Evolutionary conservation across 495 filamentous ascomycete genomes (phyloP), one percentile per base, ranked within the genome.

Genomic region (Penicillium subrubescens): DNA sequence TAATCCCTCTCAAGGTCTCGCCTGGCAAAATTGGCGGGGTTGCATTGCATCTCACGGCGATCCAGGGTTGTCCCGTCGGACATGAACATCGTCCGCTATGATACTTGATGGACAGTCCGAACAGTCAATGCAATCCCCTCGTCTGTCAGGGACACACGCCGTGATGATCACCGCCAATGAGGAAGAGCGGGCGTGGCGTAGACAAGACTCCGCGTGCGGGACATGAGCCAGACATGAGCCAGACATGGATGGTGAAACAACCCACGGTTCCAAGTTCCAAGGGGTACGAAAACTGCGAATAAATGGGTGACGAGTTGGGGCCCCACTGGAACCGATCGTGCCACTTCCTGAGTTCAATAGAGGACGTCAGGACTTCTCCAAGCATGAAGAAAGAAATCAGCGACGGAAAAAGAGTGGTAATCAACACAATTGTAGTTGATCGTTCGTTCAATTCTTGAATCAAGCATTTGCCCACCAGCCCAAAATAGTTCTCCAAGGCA

Each of bases 281-380:
- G 34, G 34, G 31, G 5, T 27, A 27, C 25, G 4, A 27, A 27
- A 4, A 27, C 25, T 27, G 2, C 25, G 50, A 21, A 51, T 59
- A 55, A 68, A 64, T 54, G n/a, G 62, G 62, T 68, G 66, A 65
- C 62, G 62, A 65, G 46, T 34, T 19, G 33, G 19, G 35, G 66
- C 62, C 59, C 66, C 66, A 65, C 66, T 41, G 8, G 31, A 37
- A 19, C 25, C 46, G 34, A 27, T 35, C 59, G 8, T 25, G 23
- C 10, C 44, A 25, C 39, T 6, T 23, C n/a, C 21, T 8, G 19
- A 19, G 11, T 23, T 10, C 19, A 11, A 3, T 25, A 6, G 44
- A 48, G 21, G 44, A 48, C 19, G 44, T 48, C 44, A 25, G 44
- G 23, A 25, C 23, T 48, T 48, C 10, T 14, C 37, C 15, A 12